These are phyloP conservation scores for Micromonas pusilla DNA, from an alignment of 139 green algal species.

Conservation along the genomic window DNA sequence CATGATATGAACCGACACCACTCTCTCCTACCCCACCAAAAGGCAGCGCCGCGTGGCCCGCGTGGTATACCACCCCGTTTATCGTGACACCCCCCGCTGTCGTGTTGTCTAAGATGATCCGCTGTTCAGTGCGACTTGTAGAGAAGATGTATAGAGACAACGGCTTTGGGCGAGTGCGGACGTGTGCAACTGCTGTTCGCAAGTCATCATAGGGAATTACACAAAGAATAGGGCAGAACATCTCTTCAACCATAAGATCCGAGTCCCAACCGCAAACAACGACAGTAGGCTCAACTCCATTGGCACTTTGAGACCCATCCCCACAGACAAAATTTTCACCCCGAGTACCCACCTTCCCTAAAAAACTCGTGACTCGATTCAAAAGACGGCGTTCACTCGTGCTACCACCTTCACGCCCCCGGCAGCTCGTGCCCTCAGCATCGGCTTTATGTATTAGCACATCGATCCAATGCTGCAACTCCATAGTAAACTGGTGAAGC, in stretches of 20 bases:
- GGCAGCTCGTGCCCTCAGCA: conserved; percentile 14
- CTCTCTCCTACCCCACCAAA: conserved; percentile 48
- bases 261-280: conserved; percentile 28
- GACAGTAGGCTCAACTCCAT: conserved; percentile 40
- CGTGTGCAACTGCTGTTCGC: conserved; percentile 35
- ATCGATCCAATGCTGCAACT: conserved; percentile 17
- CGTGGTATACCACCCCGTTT: conserved; percentile 2
- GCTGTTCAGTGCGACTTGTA: background rate
- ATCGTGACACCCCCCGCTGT: conserved; percentile 18
- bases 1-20: conserved; percentile 40
- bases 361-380: background rate
- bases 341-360: background rate
- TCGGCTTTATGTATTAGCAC: conserved; percentile 16
- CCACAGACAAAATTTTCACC: conserved; percentile 24
- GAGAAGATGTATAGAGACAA: conserved; percentile 42
- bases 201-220: conserved; percentile 30
- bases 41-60: conserved; percentile 29
- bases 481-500: conserved; percentile 18
- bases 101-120: conserved; percentile 35
- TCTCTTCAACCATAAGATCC: conserved; percentile 42
- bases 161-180: conserved; percentile 33
- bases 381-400: conserved; percentile 25
- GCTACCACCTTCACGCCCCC: conserved; percentile 21
- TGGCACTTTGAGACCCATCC: background rate
- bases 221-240: conserved; percentile 47